phyloP scores from a whole-genome alignment of 441 rosid species.

The Gossypium trilobum region DNA sequence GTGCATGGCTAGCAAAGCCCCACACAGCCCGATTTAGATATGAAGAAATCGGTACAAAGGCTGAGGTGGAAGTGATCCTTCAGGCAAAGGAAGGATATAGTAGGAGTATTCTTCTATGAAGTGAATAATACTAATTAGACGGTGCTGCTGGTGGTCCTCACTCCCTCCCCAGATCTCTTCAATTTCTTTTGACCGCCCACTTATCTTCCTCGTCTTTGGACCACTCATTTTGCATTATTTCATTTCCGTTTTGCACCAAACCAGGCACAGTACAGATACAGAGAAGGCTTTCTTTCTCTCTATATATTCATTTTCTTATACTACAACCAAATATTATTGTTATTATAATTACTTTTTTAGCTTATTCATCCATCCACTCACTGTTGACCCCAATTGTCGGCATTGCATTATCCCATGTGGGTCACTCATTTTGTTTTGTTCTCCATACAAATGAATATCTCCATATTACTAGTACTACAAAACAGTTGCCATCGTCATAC shows the following conservation, averaged over 20 bases:
- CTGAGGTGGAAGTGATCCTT: no score
- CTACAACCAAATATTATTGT: background rate
- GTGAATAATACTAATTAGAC: background rate
- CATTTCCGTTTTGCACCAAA: background rate
- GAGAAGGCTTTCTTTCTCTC: background rate
- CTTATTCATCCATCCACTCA: background rate
- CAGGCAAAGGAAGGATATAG: no score
- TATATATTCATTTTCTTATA: background rate
- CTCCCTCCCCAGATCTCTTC: background rate
- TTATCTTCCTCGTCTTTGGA: background rate
- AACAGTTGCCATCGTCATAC: background rate
- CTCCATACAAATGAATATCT: background rate
- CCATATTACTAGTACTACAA: background rate
- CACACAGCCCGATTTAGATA: no score
- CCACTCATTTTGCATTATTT: background rate
- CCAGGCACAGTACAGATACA: background rate
- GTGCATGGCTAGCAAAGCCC: no score
- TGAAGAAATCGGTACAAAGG: no score
- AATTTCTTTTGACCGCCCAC: background rate
- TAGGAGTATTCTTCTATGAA: background rate
- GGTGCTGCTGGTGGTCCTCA: background rate
- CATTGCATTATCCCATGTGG: conserved; percentile 5
- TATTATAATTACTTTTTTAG: background rate
- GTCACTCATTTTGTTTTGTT: background rate
- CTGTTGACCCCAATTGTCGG: conserved; percentile 1